Base-by-base conservation (phyloP, 805 yeast genomes). In the Limtongia smithiae region DNA sequence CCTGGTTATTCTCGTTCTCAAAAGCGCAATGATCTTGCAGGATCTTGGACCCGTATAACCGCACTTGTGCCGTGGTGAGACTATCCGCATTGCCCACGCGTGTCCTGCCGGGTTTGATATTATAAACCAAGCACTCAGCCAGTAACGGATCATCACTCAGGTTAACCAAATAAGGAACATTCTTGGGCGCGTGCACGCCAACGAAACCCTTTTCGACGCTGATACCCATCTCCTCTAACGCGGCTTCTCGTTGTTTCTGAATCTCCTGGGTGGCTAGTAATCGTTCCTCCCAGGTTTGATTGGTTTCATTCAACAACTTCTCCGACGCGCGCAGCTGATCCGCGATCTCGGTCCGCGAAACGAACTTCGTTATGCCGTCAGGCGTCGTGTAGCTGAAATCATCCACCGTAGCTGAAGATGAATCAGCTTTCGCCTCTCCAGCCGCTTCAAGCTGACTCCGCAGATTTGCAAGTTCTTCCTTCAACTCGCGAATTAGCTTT, bases 71-170 rank as follows among this genome's bases (percentile, higher is more conserved):
- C 2, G 40, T 38, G 4, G 52, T 35, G 6, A 48, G 45, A 22
- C 50, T 48, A 14, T 57, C 62, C 7, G 52, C 58, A 36, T 54
- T 59, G 24, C 63, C 60, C 11, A 62, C 63, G 2, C 42, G 25
- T 2, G 65, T 62, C 12, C 33, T 34, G 3, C 66, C 66, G 4
- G 48, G 51, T 32, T 54, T 51, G 34, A 62, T 50, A 34, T 62
- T 61, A 51, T 62, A 62, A 5, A 62, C 58, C 27, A 62, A 46
- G 40, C 62, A 62, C 33, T 62, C 66, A 7, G 63, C 56, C 32
- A 55, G 45, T 28, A 55, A 41, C 2, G 62, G 63, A 41, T 60
- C 62, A 22, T 61, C 64, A 24, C 62, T 46, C 15, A 62, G 51
- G 35, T 62, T 62, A 14, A 62, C 62, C n/a, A 63, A 50, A 50